Conservation (phyloP, 352 stramenopile genomes). For the Phytopythium oedochilum region DNA sequence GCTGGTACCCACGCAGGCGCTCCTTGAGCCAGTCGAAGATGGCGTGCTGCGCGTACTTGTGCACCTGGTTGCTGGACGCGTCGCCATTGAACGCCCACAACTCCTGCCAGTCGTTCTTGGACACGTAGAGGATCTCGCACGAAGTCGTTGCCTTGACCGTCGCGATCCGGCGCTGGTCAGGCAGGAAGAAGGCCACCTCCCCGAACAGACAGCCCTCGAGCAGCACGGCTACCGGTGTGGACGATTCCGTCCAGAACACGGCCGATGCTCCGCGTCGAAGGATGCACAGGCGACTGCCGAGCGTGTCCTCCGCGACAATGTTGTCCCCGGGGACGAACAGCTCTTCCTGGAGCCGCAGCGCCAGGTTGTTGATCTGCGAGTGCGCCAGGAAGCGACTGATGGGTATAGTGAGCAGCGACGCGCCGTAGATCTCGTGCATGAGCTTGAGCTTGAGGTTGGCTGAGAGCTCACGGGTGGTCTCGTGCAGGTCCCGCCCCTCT, state of each 20-base stretch:
- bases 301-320: slow-evolving; percentile 54
- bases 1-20: slow-evolving; percentile 37
- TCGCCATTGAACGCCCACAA: slow-evolving; percentile 37
- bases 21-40: slow-evolving; percentile 56
- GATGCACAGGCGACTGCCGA: slow-evolving; percentile 52
- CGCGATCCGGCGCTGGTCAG: slow-evolving; percentile 46
- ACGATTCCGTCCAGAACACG: slow-evolving; percentile 48
- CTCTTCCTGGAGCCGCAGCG: slow-evolving; percentile 51
- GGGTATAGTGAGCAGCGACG: slow-evolving; percentile 32
- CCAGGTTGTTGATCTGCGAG: slow-evolving; percentile 63
- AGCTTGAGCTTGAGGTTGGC: slow-evolving; percentile 68
- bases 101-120: slow-evolving; percentile 57
- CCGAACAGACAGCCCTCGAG: slow-evolving; percentile 64
- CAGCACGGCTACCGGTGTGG: slow-evolving; percentile 48
- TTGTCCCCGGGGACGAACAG: slow-evolving; percentile 68
- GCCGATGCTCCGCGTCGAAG: slow-evolving; percentile 46
- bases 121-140: slow-evolving; percentile 60
- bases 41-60: slow-evolving; percentile 46
- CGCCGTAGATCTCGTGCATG: slow-evolving; percentile 70
- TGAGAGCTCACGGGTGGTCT: slow-evolving; percentile 52
- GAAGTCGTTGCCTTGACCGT: slow-evolving; percentile 54
- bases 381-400: slow-evolving; percentile 58
- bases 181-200: slow-evolving; percentile 66
- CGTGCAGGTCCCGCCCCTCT: slow-evolving; percentile 37
- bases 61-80: slow-evolving; percentile 32